A percentile compares a stretch with the other conserved stretches of the same genome.
Evolutionary conservation across 83 land plant genomes (phyloP).

Genomic region (Picea engelmannii): DNA sequence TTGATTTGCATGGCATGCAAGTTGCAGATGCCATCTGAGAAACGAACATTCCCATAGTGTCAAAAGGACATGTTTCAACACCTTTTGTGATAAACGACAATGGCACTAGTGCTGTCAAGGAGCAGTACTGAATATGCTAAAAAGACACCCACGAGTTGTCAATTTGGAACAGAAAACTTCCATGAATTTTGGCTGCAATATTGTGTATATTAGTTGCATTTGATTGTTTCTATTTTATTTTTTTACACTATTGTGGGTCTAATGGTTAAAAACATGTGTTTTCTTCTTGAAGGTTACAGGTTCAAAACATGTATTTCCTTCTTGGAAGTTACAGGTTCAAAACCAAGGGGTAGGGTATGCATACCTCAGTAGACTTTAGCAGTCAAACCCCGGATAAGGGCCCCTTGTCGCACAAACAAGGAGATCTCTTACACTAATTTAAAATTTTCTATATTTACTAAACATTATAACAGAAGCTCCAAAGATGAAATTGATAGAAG

Average conservation of each 20-base stretch:
- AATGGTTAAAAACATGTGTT: too few relatives aligned
- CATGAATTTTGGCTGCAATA: constrained; percentile 79
- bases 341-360: too few relatives aligned
- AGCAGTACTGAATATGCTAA: constrained; percentile 52
- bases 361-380: too few relatives aligned
- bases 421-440: too few relatives aligned
- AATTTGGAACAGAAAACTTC: constrained; percentile 81
- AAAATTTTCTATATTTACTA: background rate
- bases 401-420: too few relatives aligned
- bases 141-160: constrained; percentile 65
- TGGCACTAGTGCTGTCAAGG: constrained; percentile 82
- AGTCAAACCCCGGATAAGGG: too few relatives aligned
- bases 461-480: too few relatives aligned
- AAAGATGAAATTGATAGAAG: too few relatives aligned
- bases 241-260: too few relatives aligned
- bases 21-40: constrained; percentile 70
- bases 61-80: constrained; percentile 35
- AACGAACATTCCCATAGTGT: constrained; percentile 48
- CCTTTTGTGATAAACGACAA: constrained; percentile 78
- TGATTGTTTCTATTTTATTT: background rate
- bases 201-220: constrained; percentile 60
- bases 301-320: too few relatives aligned
- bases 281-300: too few relatives aligned
- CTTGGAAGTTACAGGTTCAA: too few relatives aligned
- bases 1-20: constrained; percentile 76